phyloP scores from a whole-genome alignment of 805 yeast genomes.

The Metahyphopichia silvanorum region DNA sequence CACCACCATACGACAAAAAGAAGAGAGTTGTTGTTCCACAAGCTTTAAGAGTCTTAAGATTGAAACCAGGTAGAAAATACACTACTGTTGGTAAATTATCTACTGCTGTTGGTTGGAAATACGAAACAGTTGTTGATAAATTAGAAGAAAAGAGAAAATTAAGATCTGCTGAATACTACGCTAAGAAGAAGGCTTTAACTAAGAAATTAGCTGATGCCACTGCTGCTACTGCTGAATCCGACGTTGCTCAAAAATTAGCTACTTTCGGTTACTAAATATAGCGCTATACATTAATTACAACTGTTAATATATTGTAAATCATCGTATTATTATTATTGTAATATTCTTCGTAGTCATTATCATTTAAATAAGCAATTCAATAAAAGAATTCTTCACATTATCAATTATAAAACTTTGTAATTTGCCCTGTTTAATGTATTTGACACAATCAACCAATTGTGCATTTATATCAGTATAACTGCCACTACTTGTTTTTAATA shows the following conservation, averaged over 20 bases:
- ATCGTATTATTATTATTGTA: neutral
- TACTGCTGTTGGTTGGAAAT: constrained; percentile 98
- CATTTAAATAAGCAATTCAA: too few relatives aligned
- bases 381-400: neutral
- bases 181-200: constrained; percentile 94
- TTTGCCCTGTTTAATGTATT: neutral
- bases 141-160: constrained; percentile 99
- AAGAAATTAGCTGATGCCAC: constrained; percentile 88
- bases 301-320: neutral
- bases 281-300: constrained; percentile 1
- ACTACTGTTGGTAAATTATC: constrained; percentile 97
- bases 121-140: constrained; percentile 95
- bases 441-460: neutral
- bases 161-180: constrained; percentile 98
- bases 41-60: constrained; percentile 98
- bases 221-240: constrained; percentile 84
- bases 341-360: neutral
- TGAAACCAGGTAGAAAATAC: constrained; percentile 99
- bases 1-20: constrained; percentile 99
- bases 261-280: constrained; percentile 88
- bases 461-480: neutral
- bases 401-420: neutral
- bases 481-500: neutral
- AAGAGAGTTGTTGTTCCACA: constrained; percentile 99
- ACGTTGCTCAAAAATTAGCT: constrained; percentile 91